Conservation (phyloP, 768 basidiomycete species). For the Leccinum uliginosum region DNA sequence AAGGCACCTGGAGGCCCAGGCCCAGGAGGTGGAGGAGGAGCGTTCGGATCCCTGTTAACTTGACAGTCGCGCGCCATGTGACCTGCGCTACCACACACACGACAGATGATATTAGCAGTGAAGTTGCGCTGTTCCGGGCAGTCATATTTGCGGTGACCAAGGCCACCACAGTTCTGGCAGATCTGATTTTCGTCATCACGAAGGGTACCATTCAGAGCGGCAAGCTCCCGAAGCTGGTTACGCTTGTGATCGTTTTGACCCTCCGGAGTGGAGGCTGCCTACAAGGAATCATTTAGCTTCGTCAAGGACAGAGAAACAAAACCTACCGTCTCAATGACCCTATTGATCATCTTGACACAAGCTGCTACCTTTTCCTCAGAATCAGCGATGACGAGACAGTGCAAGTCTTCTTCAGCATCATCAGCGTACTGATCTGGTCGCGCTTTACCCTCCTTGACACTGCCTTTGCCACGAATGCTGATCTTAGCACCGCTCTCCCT, state of each 20-base stretch:
- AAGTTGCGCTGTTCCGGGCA: slow-evolving; percentile 98
- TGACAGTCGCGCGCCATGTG: slow-evolving; percentile 99
- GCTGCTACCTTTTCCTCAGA: slow-evolving; percentile 84
- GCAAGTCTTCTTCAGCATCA: slow-evolving; percentile 98
- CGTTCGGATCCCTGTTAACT: slow-evolving; percentile 86
- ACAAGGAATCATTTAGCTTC: neutral
- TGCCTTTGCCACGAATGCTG: slow-evolving; percentile 96
- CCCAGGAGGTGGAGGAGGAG: slow-evolving; percentile 43
- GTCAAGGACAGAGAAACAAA: neutral
- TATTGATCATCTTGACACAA: slow-evolving; percentile 96
- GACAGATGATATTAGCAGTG: slow-evolving; percentile 99
- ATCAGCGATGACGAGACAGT: slow-evolving; percentile 94
- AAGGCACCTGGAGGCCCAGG: slow-evolving; percentile 33
- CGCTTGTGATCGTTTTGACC: slow-evolving; percentile 99
- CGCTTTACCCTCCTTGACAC: slow-evolving; percentile 98
- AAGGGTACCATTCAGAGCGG: slow-evolving; percentile 95
- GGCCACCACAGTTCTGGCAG: slow-evolving; percentile 93
- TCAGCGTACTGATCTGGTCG: slow-evolving; percentile 91
- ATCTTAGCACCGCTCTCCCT: slow-evolving; percentile 97
- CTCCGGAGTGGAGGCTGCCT: slow-evolving; percentile 99
- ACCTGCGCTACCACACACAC: slow-evolving; percentile 94
- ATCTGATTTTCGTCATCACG: slow-evolving; percentile 99
- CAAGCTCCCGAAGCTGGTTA: slow-evolving; percentile 96
- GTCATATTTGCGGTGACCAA: slow-evolving; percentile 98
- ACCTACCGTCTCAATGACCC: slow-evolving; percentile 94